Conservation (phyloP, 225 moss, liverwort and hornwort species). For the Pseudoscleropodium purum region DNA sequence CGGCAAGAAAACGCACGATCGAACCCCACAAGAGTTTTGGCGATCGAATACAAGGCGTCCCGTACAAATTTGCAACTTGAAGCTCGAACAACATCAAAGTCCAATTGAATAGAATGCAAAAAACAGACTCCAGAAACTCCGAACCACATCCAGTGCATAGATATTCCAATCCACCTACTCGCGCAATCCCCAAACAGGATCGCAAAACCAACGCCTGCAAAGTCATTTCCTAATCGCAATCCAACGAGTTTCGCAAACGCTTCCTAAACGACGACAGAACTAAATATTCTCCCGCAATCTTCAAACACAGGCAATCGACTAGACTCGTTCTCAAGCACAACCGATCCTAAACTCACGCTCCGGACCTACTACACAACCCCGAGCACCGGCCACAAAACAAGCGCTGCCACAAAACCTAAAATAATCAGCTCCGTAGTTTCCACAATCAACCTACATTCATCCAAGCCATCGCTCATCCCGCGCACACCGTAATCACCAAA, state of each 20-base stretch:
- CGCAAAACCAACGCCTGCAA: background rate
- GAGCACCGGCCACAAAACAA: background rate
- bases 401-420: slow-evolving; percentile 17
- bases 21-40: background rate
- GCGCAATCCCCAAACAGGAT: background rate
- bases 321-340: background rate
- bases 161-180: background rate
- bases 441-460: slow-evolving; percentile 19
- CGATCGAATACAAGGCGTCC: background rate
- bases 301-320: background rate
- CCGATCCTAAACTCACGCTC: slow-evolving; percentile 30
- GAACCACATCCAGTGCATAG: background rate
- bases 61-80: background rate
- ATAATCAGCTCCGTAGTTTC: slow-evolving; percentile 4
- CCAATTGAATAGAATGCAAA: background rate
- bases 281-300: background rate
- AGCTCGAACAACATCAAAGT: background rate
- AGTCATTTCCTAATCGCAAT: background rate
- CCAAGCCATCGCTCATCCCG: slow-evolving; percentile 17
- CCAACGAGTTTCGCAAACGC: background rate
- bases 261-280: background rate
- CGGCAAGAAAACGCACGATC: background rate
- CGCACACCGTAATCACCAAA: background rate
- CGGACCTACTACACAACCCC: background rate
- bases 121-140: background rate